phyloP scores from a whole-genome alignment of 257 asterid species.

The Echium plantagineum region DNA sequence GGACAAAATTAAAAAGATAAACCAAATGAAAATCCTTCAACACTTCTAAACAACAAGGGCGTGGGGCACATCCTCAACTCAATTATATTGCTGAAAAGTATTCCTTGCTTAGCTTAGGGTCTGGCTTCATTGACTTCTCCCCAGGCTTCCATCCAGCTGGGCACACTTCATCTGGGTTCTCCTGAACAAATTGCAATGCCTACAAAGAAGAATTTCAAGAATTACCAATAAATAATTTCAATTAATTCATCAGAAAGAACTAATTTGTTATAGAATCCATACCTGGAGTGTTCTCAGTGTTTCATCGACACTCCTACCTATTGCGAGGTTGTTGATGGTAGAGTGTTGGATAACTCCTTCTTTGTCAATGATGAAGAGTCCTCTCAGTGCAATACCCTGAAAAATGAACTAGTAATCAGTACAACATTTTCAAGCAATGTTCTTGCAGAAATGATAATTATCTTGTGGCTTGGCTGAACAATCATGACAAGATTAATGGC shows the following conservation, averaged over 20 bases:
- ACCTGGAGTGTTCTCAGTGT: too few relatives aligned
- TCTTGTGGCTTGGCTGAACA: not conserved
- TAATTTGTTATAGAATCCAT: too few relatives aligned
- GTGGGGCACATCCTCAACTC: not conserved
- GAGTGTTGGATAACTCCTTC: constrained; percentile 94
- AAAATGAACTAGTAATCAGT: not conserved
- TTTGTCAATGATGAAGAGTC: constrained; percentile 89
- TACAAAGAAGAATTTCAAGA: constrained; percentile 30
- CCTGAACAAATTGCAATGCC: constrained; percentile 70
- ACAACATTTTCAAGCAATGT: not conserved
- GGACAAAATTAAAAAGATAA: not conserved
- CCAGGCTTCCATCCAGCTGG: constrained; percentile 99
- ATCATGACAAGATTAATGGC: not conserved
- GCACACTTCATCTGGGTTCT: constrained; percentile 97
- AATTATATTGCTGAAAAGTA: constrained; percentile 74
- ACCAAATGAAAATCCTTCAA: constrained; percentile 5
- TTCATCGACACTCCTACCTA: constrained; percentile 76
- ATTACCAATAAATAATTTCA: not conserved
- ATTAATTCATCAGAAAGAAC: too few relatives aligned
- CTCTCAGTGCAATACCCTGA: constrained; percentile 92
- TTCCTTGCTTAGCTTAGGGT: constrained; percentile 88
- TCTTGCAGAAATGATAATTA: not conserved
- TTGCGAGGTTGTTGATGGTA: constrained; percentile 87
- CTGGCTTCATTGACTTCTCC: constrained; percentile 95
- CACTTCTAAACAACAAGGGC: constrained; percentile 12